Evolutionary conservation across 805 yeast genomes (phyloP), one percentile per base, ranked within the genome.

Genomic region (Candida stauntonica): DNA sequence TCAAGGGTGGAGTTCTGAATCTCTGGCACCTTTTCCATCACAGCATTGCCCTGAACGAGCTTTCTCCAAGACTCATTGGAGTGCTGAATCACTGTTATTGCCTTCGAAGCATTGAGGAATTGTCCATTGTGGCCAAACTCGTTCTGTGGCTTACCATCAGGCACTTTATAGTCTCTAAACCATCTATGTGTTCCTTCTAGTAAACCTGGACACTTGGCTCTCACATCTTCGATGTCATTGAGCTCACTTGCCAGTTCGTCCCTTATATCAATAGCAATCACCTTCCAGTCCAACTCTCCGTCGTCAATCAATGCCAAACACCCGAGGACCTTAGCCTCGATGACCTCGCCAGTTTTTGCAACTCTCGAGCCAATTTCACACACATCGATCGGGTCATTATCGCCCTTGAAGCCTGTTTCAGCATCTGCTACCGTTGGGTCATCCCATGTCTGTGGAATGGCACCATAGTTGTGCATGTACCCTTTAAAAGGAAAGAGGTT

Each of bases 401-500:
- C 94, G 64, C 93, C 93, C 45, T 68, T 77, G 57, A 35, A 41
- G 67, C 79, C 62, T 66, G 78, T 55, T 76, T 83, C 68, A 75
- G 85, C 67, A 78, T 77, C 63, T 68, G 85, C 60, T 64, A 62
- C 61, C 53, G 72, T 77, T 63, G 79, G 86, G 28, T 55, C 61
- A 35, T 55, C 60, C 60, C 59, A 54, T 26, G 57, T 48, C 66
- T 91, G 97, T 51, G 98, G 98, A 77, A 91, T 84, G 35, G 97
- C 97, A 64, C 98, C 99, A 64, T 91, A 91, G 73, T 93, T 93
- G 73, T 88, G 96, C 54, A 91, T 91, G 74, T 93, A 91, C 55
- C 99, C 99, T 65, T 93, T 95, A 73, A 86, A 95, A 38, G 99
- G 99, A 86, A 91, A 91, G 66, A 95, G 80, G 78, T 93, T 93